A percentile compares a stretch with the other conserved stretches of the same genome.
Evolutionary conservation across 345 rosid species (phyloP).

Genomic region (Arabis alpina): DNA sequence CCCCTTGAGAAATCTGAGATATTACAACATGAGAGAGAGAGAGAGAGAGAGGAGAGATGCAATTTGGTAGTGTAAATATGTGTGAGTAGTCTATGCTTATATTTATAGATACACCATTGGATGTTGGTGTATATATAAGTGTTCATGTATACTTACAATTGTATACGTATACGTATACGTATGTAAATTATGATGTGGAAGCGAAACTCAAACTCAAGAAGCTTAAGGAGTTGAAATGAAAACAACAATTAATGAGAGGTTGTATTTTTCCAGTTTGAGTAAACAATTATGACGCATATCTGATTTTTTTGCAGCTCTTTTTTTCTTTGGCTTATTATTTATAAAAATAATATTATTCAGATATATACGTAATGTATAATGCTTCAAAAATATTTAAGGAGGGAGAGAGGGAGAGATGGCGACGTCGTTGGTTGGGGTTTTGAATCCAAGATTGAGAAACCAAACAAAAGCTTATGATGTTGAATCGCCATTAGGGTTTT

Average conservation of each 20-base stretch:
- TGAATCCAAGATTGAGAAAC: too few species aligned
- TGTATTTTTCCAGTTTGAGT: conserved; percentile 20
- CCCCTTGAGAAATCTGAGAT: too few species aligned
- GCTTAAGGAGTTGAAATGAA: conserved; percentile 42
- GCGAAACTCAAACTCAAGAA: conserved; percentile 42
- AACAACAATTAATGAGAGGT: conserved; percentile 31
- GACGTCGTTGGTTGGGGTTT: too few species aligned
- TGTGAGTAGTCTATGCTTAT: conserved; percentile 23
- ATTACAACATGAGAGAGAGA: not conserved
- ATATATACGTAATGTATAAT: too few species aligned
- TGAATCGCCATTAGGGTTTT: too few species aligned
- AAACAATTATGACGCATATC: conserved; percentile 40
- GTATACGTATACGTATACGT: conserved; percentile 23
- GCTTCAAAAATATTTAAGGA: too few species aligned
- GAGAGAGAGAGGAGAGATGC: conserved; percentile 14
- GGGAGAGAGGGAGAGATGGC: too few species aligned
- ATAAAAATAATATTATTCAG: too few species aligned
- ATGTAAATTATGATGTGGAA: conserved; percentile 39
- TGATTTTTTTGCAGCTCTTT: too few species aligned
- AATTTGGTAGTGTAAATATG: conserved; percentile 9
- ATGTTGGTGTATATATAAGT: conserved; percentile 15
- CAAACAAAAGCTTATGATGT: too few species aligned
- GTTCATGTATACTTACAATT: conserved; percentile 15
- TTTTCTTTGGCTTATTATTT: conserved; percentile 37
- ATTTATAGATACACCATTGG: conserved; percentile 35